Percentiles rank a stretch among this genome's conserved stretches.
Conservation (phyloP, 495 filamentous ascomycete genomes). For the Physcia stellaris region DNA sequence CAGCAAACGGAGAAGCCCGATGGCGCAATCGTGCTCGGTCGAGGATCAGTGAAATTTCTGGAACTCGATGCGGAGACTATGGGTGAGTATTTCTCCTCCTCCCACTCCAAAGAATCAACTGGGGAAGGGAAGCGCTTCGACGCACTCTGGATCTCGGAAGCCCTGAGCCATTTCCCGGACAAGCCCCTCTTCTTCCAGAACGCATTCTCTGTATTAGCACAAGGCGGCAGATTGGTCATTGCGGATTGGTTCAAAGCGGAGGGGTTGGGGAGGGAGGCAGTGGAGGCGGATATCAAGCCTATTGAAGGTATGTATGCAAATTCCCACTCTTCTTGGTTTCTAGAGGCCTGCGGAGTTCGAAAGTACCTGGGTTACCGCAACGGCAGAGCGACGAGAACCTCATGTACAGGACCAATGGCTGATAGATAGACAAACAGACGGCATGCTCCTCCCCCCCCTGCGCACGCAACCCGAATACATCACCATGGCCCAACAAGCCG, state of each 20-base stretch:
- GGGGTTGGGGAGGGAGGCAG: slow-evolving; percentile 24
- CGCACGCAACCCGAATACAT: slow-evolving; percentile 37
- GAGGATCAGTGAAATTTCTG: slow-evolving; percentile 32
- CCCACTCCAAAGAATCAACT: slow-evolving; percentile 8
- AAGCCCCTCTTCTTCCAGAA: slow-evolving; percentile 42
- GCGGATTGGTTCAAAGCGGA: slow-evolving; percentile 44
- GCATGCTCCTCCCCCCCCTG: slow-evolving; percentile 41
- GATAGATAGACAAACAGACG: slow-evolving; percentile 24
- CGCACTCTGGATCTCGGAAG: slow-evolving; percentile 45
- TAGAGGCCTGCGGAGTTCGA: too few species aligned
- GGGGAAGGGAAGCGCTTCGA: too few species aligned
- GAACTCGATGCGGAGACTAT: slow-evolving; percentile 48
- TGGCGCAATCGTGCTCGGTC: slow-evolving; percentile 20
- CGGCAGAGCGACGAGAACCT: too few species aligned
- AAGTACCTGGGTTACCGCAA: too few species aligned
- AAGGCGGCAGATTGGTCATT: slow-evolving; percentile 33
- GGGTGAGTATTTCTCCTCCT: slow-evolving; percentile 30
- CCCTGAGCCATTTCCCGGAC: slow-evolving; percentile 41
- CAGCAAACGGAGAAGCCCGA: slow-evolving; percentile 6
- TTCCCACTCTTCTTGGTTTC: too few species aligned
- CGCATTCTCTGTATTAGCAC: slow-evolving; percentile 25
- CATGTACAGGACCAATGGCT: too few species aligned
- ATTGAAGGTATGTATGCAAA: slow-evolving; percentile 31
- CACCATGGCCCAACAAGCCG: slow-evolving; percentile 28
- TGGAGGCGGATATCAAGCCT: slow-evolving; percentile 36